phyloP scores from a whole-genome alignment of 495 filamentous ascomycete genomes.

The Penicillium soppii region DNA sequence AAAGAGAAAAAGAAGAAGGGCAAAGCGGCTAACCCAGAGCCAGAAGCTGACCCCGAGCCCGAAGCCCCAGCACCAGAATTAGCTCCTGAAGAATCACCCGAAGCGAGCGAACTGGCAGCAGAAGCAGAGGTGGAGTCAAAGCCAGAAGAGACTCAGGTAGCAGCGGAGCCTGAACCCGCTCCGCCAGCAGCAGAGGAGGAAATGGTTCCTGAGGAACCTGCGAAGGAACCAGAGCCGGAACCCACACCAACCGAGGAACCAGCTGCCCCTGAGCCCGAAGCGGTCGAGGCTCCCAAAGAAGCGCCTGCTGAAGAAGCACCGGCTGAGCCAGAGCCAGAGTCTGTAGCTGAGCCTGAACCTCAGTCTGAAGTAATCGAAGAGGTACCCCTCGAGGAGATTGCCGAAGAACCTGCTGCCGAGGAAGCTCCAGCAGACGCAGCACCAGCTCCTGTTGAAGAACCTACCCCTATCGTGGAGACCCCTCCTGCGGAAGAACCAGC shows the following conservation, averaged over 20 bases:
- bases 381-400: too few species aligned
- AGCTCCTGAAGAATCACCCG: background rate
- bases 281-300: constrained; percentile 8
- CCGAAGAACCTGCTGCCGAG: constrained; percentile 3
- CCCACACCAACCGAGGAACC: constrained; percentile 1
- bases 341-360: background rate
- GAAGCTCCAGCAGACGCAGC: constrained; percentile 9
- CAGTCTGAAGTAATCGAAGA: background rate
- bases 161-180: background rate
- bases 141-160: background rate
- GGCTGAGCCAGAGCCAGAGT: background rate
- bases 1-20: constrained; percentile 9
- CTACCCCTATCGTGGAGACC: background rate
- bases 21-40: background rate
- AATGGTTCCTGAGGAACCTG: background rate
- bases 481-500: background rate
- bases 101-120: background rate
- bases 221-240: constrained; percentile 1
- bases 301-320: constrained; percentile 9
- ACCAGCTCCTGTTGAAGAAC: constrained; percentile 5
- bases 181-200: constrained; percentile 7
- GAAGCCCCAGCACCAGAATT: constrained; percentile 1
- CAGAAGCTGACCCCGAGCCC: background rate
- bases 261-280: constrained; percentile 14
- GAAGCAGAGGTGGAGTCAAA: background rate